Base-by-base conservation (phyloP, 306 rosid genomes). In the Castanea crenata region DNA sequence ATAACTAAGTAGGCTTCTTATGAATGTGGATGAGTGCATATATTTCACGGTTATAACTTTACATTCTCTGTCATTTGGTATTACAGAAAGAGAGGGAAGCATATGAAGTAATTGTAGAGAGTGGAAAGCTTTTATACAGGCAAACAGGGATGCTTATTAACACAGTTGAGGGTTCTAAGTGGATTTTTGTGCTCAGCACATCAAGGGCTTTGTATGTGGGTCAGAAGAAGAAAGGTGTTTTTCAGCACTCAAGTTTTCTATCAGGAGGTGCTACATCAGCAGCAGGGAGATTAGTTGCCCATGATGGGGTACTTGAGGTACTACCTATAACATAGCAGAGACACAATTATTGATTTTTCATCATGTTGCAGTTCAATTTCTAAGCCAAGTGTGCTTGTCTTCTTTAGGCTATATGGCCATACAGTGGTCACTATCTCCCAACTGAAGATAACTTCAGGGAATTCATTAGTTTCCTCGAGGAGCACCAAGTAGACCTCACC, bases 151-250 rank as follows among this genome's bases (percentile, higher is more conserved):
- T 62, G 29, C 76, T 57, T 19, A 29, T 88, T 9, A 46, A 78
- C 79, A 85, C 89, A 73, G 68, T 25, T 54, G 91, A 83, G 44
- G 84, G 78, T 67, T 83, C 89, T n/a, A 88, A 88, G 79, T 88
- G 79, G 85, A 88, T 88, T 59, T 88, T 88, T 78, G 91, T 88
- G 64, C 87, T 88, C 55, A 88, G 91, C 87, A 80, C 91, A 2
- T 32, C 85, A n/a, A 85, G 91, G 77, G 72, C 83, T 68, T 35
- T 85, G 54, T 88, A 83, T 76, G 84, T 85, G 38, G 91, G 91
- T 34, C 83, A 85, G 80, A 85, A 88, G 79, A 88, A 83, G 74
- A 88, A 85, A 15, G 91, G 91, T 21, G 71, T 51, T n/a, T 88
- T 88, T 38, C 91, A 85, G 70, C 87, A 88, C 56, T 85, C 89